Conservation (phyloP, 495 filamentous ascomycete species). For the Jackrogersella multiformis region DNA sequence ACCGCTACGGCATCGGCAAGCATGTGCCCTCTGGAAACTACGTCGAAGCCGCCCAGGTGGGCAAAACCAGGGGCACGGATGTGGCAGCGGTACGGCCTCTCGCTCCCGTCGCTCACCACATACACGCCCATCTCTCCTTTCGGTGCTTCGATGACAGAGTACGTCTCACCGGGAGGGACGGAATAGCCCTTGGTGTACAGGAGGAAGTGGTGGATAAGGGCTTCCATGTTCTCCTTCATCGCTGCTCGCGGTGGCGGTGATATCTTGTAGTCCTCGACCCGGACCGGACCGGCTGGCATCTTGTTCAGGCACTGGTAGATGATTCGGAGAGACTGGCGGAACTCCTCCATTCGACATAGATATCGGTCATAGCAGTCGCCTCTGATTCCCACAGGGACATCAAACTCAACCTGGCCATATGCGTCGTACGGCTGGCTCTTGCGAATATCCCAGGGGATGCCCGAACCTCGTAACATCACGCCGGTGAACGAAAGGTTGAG, state of each 20-base stretch:
- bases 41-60: conserved; percentile 93
- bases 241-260: conserved; percentile 94
- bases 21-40: conserved; percentile 88
- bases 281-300: conserved; percentile 94
- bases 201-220: conserved; percentile 98
- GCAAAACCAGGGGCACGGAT: conserved; percentile 97
- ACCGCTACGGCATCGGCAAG: conserved; percentile 97
- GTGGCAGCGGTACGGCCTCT: conserved; percentile 97
- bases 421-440: conserved; percentile 97
- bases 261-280: conserved; percentile 99
- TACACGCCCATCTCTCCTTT: conserved; percentile 99
- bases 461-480: conserved; percentile 96
- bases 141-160: conserved; percentile 95
- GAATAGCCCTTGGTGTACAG: conserved; percentile 98
- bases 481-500: conserved; percentile 95
- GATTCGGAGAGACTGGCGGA: conserved; percentile 95
- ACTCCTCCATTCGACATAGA: conserved; percentile 99
- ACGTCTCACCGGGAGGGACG: conserved; percentile 98
- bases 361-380: conserved; percentile 99
- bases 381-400: conserved; percentile 94
- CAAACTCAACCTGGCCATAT: conserved; percentile 97
- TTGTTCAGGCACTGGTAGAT: conserved; percentile 99
- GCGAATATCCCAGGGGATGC: conserved; percentile 97
- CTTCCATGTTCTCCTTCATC: conserved; percentile 99
- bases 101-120: conserved; percentile 94